These are phyloP conservation scores for Coleophoma eucalyptorum DNA, from an alignment of 2,329 filamentous ascomycete species.

Conservation along the genomic window DNA sequence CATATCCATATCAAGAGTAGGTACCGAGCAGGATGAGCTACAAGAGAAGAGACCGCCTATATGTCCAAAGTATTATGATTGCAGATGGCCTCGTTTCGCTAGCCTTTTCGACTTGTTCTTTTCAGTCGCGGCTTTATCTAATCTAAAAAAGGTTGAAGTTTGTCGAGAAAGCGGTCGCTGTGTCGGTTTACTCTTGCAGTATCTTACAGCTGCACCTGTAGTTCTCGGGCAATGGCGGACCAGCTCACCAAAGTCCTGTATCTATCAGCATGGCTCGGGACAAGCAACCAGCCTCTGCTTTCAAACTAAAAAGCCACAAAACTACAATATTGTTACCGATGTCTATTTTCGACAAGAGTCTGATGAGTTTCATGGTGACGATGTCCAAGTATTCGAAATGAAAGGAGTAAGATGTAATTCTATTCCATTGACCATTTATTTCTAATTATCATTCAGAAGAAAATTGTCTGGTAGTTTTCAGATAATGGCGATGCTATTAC, in stretches of 20 bases:
- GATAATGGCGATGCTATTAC: neutral
- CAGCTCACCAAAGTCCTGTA: slow-evolving; percentile 5
- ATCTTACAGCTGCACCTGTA: slow-evolving; percentile 1
- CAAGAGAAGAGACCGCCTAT: neutral
- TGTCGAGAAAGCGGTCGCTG: slow-evolving; percentile 8
- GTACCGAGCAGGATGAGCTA: neutral
- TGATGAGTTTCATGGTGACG: neutral
- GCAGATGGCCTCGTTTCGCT: slow-evolving; percentile 1
- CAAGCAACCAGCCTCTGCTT: slow-evolving; percentile 2
- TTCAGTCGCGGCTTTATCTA: slow-evolving; percentile 8
- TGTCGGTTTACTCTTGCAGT: slow-evolving; percentile 9
- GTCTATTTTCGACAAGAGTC: slow-evolving; percentile 3
- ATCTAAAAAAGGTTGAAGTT: slow-evolving; percentile 6
- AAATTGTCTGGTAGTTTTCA: slow-evolving; percentile 8
- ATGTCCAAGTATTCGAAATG: neutral
- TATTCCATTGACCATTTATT: neutral
- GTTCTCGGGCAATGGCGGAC: slow-evolving; percentile 10
- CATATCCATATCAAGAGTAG: neutral
- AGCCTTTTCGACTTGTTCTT: slow-evolving; percentile 6
- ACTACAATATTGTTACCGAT: slow-evolving; percentile 4
- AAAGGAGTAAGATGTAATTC: neutral
- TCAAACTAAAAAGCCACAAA: neutral
- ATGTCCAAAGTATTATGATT: slow-evolving; percentile 1
- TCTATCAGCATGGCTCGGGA: slow-evolving; percentile 2
- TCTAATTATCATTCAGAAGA: neutral